Base-by-base conservation (phyloP, 2,329 filamentous ascomycete genomes). In the Rhynchosporium graminicola region DNA sequence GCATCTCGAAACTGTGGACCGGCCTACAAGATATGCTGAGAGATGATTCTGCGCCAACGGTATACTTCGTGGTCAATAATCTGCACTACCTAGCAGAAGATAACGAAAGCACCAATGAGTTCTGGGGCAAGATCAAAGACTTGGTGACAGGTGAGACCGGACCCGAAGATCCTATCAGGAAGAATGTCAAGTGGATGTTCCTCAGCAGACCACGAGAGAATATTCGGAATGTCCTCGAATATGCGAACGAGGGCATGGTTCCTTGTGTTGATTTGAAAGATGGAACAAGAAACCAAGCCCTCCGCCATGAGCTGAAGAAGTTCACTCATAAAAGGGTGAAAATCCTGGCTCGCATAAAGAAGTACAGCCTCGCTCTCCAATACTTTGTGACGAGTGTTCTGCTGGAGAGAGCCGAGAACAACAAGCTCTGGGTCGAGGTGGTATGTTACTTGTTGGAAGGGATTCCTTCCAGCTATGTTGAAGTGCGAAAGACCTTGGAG, bases 251-350 rank as follows among this genome's bases (percentile, higher is more conserved):
- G 3, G 43, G 43, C n/a, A 46, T 7, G 43, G 43, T 46, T 4
- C 5, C 15, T 13, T 20, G 15, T 15, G n/a, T 46, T 8, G 20
- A 46, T 46, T 20, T 46, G 4, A n/a, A 43, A 43, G 40, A 43
- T 43, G 40, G 40, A 43, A 43, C 40, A 4, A 43, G 15, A 43
- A 43, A 15, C 15, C 10, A 43, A 13, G 40, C 15, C 13, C 43
- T 46, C 13, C 43, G 15, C 43, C 43, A 46, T n/a, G n/a, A n/a
- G 43, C 43, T 46, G 43, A 46, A 46, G 43, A 46, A n/a, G n/a
- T 46, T 46, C 15, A 46, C 43, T 20, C n/a, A 20, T 20, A n/a
- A 46, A 4, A 46, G 43, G n/a, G 43, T 46, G 43, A 46, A 46
- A n/a, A 46, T 7, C n/a, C 43, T 46, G 43, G 43, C 43, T 20